Evolutionary conservation across 257 asterid genomes (phyloP).

Genomic region (Verbascum thapsus): DNA sequence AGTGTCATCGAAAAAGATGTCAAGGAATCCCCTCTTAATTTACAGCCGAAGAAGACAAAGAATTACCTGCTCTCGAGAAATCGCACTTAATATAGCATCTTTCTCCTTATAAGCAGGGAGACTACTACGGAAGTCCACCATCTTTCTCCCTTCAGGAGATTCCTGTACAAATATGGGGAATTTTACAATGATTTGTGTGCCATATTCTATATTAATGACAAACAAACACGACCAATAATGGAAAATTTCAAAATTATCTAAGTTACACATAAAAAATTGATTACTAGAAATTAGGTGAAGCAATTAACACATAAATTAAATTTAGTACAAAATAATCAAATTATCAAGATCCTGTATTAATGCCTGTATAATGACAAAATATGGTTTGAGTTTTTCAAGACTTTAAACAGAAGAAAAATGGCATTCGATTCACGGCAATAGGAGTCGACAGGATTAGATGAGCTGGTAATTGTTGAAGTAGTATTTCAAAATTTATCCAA

Average conservation of each 20-base stretch:
- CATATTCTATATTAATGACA: conserved; percentile 25
- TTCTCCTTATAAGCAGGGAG: conserved; percentile 90
- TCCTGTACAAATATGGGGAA: conserved; percentile 45
- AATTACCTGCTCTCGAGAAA: conserved; percentile 78
- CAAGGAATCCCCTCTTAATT: neutral
- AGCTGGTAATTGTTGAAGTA: conserved; percentile 11
- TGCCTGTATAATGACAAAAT: conserved; percentile 3
- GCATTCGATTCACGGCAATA: neutral
- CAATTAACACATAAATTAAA: neutral
- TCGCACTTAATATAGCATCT: conserved; percentile 70
- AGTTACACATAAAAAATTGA: neutral
- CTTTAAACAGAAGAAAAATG: conserved; percentile 16
- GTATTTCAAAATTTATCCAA: neutral
- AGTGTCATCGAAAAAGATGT: conserved; percentile 12
- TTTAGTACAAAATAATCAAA: conserved; percentile 11
- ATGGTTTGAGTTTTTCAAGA: neutral
- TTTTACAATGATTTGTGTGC: conserved; percentile 12
- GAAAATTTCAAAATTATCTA: neutral
- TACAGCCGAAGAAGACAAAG: neutral
- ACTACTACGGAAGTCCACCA: conserved; percentile 65
- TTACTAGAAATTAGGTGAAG: conserved; percentile 20
- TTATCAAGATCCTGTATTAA: conserved; percentile 17
- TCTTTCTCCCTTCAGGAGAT: conserved; percentile 75
- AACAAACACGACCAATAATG: conserved; percentile 18
- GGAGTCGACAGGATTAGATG: conserved; percentile 20